Conservation (phyloP, 768 basidiomycete genomes). For the Scleroderma citrinum region DNA sequence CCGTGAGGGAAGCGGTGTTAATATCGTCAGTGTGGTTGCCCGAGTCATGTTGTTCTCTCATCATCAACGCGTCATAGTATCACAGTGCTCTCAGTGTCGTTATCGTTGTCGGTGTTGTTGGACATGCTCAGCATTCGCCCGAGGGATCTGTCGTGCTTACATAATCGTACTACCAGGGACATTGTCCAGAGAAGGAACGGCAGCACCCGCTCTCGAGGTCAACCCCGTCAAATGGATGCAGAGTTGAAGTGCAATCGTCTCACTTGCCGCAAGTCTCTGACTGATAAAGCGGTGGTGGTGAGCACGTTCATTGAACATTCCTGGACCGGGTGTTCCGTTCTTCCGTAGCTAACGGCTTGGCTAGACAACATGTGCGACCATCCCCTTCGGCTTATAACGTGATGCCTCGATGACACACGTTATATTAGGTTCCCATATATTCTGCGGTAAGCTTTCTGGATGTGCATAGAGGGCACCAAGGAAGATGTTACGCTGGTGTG, state of each 20-base stretch:
- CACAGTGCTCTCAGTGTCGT: too few species aligned
- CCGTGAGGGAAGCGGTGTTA: too few species aligned
- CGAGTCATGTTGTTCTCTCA: too few species aligned
- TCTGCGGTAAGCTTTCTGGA: conserved; percentile 50
- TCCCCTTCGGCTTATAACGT: neutral
- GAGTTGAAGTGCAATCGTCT: conserved; percentile 78
- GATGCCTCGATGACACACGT: neutral
- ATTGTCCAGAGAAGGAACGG: too few species aligned
- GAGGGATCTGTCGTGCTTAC: too few species aligned
- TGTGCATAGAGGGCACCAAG: neutral
- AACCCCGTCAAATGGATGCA: conserved; percentile 54
- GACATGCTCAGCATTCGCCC: too few species aligned
- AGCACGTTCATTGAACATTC: conserved; percentile 24
- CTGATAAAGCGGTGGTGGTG: conserved; percentile 83
- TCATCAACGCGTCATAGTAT: too few species aligned
- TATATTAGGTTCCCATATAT: conserved; percentile 81
- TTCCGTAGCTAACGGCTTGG: neutral
- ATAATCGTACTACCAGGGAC: too few species aligned
- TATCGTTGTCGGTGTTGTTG: too few species aligned
- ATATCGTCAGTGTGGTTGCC: too few species aligned
- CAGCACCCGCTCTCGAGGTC: too few species aligned
- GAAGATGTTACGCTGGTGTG: neutral
- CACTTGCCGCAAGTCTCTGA: conserved; percentile 59
- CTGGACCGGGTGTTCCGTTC: neutral
- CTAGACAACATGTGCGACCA: conserved; percentile 51